Evolutionary conservation across 352 stramenopile species (phyloP), one percentile per base, ranked within the genome.

Genomic region (Pythium guiyangense): DNA sequence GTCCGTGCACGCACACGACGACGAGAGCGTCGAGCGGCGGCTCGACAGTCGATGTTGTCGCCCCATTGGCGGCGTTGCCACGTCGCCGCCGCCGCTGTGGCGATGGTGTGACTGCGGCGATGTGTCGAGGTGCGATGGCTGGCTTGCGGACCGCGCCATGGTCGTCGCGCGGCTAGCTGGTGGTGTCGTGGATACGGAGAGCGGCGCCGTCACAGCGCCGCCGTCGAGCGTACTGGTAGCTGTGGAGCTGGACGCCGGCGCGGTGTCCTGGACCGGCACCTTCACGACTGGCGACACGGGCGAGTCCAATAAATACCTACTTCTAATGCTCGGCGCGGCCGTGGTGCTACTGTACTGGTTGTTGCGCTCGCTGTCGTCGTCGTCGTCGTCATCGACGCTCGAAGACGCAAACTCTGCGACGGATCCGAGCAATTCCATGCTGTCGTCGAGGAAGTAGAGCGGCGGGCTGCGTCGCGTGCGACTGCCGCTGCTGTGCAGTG

Each of bases 21-120:
- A 78, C 22, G 75, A 86, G 27, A 64, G 44, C 1, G 70, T 80
- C 42, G 74, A 82, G 31, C 63, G 69, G 25, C 69, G 62, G 57
- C 74, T 84, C 20, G 71, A 79, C 3, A 53, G 44, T 1, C 57
- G 49, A 4, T 52, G 49, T n/a, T 51, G 40, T 3, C 57, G 49
- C 9, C 42, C 27, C 29, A 42, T 43, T 11, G 39, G 31, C 49
- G 49, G 35, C 26, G 40, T 40, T 22, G 31, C 31, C 5, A 37
- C 31, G 8, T 37, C 31, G 31, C 31, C 31, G 31, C 31, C 31
- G 31, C 31, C 31, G 12, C 31, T 37, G 31, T 37, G 31, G 31
- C 31, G 31, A 37, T 61, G 54, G n/a, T 52, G 40, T 2, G 42
- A 54, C 26, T 42, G 49, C 25, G 57, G 57, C 35, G 57, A 58